Evolutionary conservation across 352 stramenopile species (phyloP), one percentile per base, ranked within the genome.

Genomic region (Phytophthora sansomeana): DNA sequence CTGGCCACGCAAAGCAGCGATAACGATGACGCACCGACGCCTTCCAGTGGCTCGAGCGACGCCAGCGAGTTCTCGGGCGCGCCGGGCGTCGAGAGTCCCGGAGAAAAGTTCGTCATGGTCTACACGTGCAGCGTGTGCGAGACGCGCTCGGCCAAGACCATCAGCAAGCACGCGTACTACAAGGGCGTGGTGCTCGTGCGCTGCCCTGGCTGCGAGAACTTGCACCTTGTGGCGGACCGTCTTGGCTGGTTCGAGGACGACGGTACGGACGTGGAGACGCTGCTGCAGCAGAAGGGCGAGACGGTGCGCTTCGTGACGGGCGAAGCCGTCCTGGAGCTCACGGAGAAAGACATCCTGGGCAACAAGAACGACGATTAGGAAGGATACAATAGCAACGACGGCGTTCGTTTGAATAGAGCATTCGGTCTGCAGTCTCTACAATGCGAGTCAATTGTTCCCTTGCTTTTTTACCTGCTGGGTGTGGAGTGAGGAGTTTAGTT

Each of bases 121-220:
- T 99, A 98, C 74, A 99, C 98, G 14, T 99, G 98, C 69, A 51
- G 44, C 82, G 96, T 99, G 24, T 99, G 98, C 69, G 89, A 99
- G 50, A 99, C 97, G 39, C 90, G 98, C 19, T 91, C 95, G 9
- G 97, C 96, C 58, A 99, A 99, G 78, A 98, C 96, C 59, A 99
- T 99, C 69, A 96, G 87, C 69, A 97, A 99, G 81, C 88, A 98
- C 46, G 92, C 96, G 4, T 99, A 99, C 83, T 83, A 97, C 65
- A 90, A 99, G 52, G 98, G 98, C 21, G 97, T 99, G 46, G 98
- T 99, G 51, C 75, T 99, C 49, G 96, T 99, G 30, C 85, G 92
- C 39, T 99, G 98, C 68, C 97, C 97, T 2, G 91, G 91, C 26
- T 99, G 98, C 80, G 69, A 99, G 70, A 99, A 99, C 72, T 75